Evolutionary conservation across 2,329 filamentous ascomycete genomes (phyloP), one percentile per base, ranked within the genome.

Genomic region (Lecanicillium sp.): DNA sequence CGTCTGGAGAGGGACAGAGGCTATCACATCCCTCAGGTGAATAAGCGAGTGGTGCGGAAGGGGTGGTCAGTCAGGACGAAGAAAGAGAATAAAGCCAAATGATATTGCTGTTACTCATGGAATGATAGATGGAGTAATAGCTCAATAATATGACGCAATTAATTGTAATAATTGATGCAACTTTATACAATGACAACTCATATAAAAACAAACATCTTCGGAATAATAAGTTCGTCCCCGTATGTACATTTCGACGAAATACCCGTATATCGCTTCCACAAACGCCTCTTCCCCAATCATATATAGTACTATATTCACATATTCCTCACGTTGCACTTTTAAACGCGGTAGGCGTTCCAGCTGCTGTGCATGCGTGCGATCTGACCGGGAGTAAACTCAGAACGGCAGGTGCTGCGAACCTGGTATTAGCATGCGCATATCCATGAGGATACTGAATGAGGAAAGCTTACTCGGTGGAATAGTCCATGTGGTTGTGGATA

Each of bases 341-440:
- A 48, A 45, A 56, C 55, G 21, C 67, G 65, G 60, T 67, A 70
- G 14, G 53, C 44, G 26, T 58, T 54, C 63, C 61, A 71, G 50
- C 58, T 60, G 51, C 60, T 64, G 54, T 61, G 59, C 58, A 70
- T 68, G 32, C 67, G 66, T 14, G 58, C 58, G 24, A 60, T 56
- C 55, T 71, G 68, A 12, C 65, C 66, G 5, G 60, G 39, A 6
- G 67, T 69, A 60, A 73, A 73, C 57, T 69, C 63, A 20, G 60
- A 56, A 55, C 68, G 69, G 60, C 70, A 72, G 41, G 53, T 43
- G 53, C 65, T 67, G 24, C 37, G 17, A 44, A 23, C 9, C 38
- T 1, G 54, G 62, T 48, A 63, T 56, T 21, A 50, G 30, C 30
- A 29, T 19, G 5, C n/a, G 3, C 3, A n/a, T 11, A 40, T 24